phyloP scores from a whole-genome alignment of 768 basidiomycete species.

The Russula lepida region DNA sequence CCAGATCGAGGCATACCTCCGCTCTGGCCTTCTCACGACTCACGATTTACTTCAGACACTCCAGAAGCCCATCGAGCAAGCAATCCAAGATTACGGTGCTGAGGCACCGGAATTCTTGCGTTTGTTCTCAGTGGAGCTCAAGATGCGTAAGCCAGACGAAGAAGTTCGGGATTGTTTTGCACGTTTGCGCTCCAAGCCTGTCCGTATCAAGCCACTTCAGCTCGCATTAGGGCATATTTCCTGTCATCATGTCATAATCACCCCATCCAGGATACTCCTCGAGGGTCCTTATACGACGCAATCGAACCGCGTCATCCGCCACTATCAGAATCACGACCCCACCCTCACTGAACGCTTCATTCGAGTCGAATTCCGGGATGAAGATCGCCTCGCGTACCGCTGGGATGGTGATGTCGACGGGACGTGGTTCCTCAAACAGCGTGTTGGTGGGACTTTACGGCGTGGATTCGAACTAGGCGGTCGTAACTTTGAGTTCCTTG shows the following conservation, averaged over 20 bases:
- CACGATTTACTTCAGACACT: slow-evolving; percentile 42
- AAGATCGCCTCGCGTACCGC: slow-evolving; percentile 65
- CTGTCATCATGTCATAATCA: slow-evolving; percentile 71
- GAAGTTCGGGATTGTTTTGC: slow-evolving; percentile 40
- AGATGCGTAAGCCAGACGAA: slow-evolving; percentile 36
- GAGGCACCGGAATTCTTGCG: slow-evolving; percentile 45
- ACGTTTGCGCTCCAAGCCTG: slow-evolving; percentile 26
- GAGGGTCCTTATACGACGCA: slow-evolving; percentile 72
- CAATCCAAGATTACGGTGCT: slow-evolving; percentile 29
- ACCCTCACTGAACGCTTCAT: slow-evolving; percentile 61
- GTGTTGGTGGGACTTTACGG: slow-evolving; percentile 35
- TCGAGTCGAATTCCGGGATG: slow-evolving; percentile 79
- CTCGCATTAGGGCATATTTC: slow-evolving; percentile 39
- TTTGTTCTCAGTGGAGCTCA: slow-evolving; percentile 43
- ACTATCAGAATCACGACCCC: slow-evolving; percentile 32
- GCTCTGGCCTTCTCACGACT: slow-evolving; percentile 54
- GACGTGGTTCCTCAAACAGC: slow-evolving; percentile 37
- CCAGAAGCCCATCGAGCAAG: slow-evolving; percentile 34
- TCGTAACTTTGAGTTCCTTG: slow-evolving; percentile 68
- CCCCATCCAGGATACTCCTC: slow-evolving; percentile 62
- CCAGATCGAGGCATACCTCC: slow-evolving; percentile 64
- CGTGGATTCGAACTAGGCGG: slow-evolving; percentile 64
- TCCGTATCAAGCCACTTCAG: slow-evolving; percentile 13
- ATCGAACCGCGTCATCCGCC: slow-evolving; percentile 73
- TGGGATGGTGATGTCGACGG: slow-evolving; percentile 65